Evolutionary conservation across 1,284 basidiomycete genomes (phyloP).

Genomic region (Trametes hirsuta): DNA sequence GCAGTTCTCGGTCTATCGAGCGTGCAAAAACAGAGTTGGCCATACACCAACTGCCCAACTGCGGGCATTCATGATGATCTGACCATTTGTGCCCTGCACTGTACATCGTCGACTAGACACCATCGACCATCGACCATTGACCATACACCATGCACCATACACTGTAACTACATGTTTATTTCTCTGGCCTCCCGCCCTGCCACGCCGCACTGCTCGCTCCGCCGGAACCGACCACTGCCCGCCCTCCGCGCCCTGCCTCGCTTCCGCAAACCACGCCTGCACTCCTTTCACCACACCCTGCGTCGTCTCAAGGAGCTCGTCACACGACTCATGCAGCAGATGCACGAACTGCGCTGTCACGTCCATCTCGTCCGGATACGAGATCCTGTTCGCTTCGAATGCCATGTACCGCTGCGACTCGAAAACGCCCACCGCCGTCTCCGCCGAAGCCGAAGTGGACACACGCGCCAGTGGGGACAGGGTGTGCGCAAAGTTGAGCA

Average conservation of each 20-base stretch:
- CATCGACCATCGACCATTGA: no score
- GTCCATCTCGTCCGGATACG: constrained; percentile 55
- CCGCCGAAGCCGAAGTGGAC: constrained; percentile 26
- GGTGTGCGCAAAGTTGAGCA: constrained; percentile 32
- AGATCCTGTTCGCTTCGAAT: constrained; percentile 62
- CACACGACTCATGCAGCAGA: constrained; percentile 60
- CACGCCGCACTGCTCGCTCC: no score
- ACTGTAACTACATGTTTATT: no score
- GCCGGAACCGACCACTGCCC: no score
- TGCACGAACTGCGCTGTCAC: constrained; percentile 54
- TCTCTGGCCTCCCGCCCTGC: no score
- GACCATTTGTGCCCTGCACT: no score
- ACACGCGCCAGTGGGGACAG: constrained; percentile 25
- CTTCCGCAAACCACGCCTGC: constrained; percentile 54
- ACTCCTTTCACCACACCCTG: constrained; percentile 49
- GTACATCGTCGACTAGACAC: no score
- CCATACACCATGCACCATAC: no score
- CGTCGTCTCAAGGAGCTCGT: constrained; percentile 58
- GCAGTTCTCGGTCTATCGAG: no score
- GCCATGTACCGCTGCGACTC: constrained; percentile 81
- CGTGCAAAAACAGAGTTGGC: no score
- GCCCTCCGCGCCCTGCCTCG: constrained; percentile 44
- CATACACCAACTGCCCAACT: no score
- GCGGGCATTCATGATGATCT: no score
- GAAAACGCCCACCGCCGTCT: constrained; percentile 80